These are phyloP conservation scores for Salix arbutifolia DNA, from an alignment of 345 rosid species.

Conservation along the genomic window DNA sequence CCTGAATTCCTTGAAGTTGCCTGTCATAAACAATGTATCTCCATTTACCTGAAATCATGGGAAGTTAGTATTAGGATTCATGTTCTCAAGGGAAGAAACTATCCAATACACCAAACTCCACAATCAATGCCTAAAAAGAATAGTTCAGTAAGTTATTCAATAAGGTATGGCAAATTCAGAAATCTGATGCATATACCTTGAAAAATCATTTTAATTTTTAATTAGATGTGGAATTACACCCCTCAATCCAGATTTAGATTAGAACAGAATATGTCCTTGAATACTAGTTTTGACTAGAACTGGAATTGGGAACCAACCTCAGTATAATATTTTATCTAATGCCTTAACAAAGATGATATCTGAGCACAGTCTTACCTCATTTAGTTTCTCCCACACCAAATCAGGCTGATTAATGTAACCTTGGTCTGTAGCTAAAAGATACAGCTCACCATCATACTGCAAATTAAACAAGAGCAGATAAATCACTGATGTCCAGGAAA, in stretches of 20 bases:
- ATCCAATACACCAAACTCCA: slow-evolving; percentile 1
- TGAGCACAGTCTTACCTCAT: slow-evolving; percentile 60
- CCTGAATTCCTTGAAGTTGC: slow-evolving; percentile 85
- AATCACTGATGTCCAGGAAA: background rate
- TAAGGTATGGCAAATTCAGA: background rate
- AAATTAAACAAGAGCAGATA: slow-evolving; percentile 18
- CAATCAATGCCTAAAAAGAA: background rate
- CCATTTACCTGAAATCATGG: slow-evolving; percentile 76
- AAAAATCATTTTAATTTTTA: background rate
- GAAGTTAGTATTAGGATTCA: background rate
- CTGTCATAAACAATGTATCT: slow-evolving; percentile 81
- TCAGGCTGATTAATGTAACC: slow-evolving; percentile 91
- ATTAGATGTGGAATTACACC: background rate
- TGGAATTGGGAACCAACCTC: background rate
- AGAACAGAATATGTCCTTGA: background rate
- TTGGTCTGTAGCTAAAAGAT: slow-evolving; percentile 97
- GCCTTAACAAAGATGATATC: background rate
- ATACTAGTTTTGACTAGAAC: background rate
- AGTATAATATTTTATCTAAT: background rate
- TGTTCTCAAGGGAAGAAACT: background rate
- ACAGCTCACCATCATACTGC: slow-evolving; percentile 91
- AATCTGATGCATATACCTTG: background rate
- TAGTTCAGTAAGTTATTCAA: background rate
- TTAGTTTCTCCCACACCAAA: slow-evolving; percentile 96
- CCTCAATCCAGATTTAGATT: background rate